These are phyloP conservation scores for Clitopilus hobsonii DNA, from an alignment of 768 basidiomycete genomes.

Conservation along the genomic window DNA sequence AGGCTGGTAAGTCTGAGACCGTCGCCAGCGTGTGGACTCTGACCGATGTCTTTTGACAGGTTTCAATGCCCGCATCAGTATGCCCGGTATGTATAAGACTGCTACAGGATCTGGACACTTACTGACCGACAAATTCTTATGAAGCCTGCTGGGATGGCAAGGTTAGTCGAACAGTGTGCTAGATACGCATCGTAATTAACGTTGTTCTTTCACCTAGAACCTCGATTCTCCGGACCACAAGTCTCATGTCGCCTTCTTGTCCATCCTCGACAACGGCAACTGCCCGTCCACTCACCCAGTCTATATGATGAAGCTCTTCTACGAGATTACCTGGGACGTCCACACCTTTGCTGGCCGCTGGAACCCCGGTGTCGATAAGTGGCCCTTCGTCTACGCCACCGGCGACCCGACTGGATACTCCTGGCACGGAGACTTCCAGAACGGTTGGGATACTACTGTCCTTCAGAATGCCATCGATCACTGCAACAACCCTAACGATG, in stretches of 20 bases:
- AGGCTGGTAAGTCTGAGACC: slow-evolving; percentile 20
- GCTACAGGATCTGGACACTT: background rate
- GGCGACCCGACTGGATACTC: slow-evolving; percentile 48
- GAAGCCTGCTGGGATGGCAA: slow-evolving; percentile 37
- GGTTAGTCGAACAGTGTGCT: too few species aligned
- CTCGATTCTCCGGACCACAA: slow-evolving; percentile 33
- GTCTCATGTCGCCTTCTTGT: slow-evolving; percentile 29
- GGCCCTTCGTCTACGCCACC: slow-evolving; percentile 42
- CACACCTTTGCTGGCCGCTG: slow-evolving; percentile 28
- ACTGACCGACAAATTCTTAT: background rate
- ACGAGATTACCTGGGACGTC: slow-evolving; percentile 33
- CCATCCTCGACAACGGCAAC: slow-evolving; percentile 29
- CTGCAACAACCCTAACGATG: slow-evolving; percentile 35
- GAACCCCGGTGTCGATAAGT: slow-evolving; percentile 25
- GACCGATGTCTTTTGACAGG: slow-evolving; percentile 10
- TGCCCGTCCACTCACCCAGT: slow-evolving; percentile 33
- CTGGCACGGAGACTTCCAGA: slow-evolving; percentile 43
- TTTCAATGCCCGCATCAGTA: slow-evolving; percentile 34
- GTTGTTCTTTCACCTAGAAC: too few species aligned
- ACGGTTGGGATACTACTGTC: slow-evolving; percentile 45
- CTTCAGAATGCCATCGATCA: slow-evolving; percentile 43
- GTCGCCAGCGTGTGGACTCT: background rate
- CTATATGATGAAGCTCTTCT: slow-evolving; percentile 32
- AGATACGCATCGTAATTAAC: too few species aligned
- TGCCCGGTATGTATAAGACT: slow-evolving; percentile 18